phyloP scores from a whole-genome alignment of 2,329 filamentous ascomycete species.

The Colletotrichum shisoi region DNA sequence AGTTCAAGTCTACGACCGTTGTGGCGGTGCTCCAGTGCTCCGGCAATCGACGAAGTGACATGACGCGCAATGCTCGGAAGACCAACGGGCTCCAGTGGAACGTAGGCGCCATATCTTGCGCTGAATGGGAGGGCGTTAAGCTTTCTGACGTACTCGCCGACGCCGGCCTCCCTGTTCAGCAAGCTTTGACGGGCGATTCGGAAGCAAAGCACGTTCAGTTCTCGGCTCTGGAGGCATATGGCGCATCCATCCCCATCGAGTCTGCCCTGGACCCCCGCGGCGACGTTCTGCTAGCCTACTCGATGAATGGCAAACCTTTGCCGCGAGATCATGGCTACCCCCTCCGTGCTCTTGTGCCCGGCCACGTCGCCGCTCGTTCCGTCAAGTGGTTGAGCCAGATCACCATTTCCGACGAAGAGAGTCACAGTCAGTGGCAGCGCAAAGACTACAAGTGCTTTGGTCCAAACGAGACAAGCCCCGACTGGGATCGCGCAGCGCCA shows the following conservation, averaged over 20 bases:
- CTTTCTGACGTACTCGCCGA: constrained; percentile 65
- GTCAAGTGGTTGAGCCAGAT: constrained; percentile 75
- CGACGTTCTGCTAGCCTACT: constrained; percentile 72
- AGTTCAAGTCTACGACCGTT: constrained; percentile 60
- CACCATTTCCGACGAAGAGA: constrained; percentile 71
- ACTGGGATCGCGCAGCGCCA: constrained; percentile 69
- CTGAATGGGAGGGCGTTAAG: constrained; percentile 65
- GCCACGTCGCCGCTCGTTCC: constrained; percentile 70
- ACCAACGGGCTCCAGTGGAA: constrained; percentile 69
- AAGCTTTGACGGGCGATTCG: constrained; percentile 49
- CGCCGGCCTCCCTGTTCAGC: constrained; percentile 58
- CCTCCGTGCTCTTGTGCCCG: constrained; percentile 68
- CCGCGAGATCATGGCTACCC: constrained; percentile 73
- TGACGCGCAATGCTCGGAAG: constrained; percentile 58
- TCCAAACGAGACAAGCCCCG: constrained; percentile 66
- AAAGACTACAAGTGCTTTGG: constrained; percentile 75
- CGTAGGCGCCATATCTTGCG: constrained; percentile 67
- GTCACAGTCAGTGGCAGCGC: constrained; percentile 70
- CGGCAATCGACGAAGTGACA: constrained; percentile 66
- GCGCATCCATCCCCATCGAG: constrained; percentile 66
- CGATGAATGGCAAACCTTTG: constrained; percentile 71
- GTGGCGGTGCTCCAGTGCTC: constrained; percentile 68
- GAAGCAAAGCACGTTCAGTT: constrained; percentile 64
- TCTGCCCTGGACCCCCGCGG: constrained; percentile 66
- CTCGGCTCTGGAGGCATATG: constrained; percentile 66